Conservation (phyloP, 148 eudicot species). For the Chenopodium berlandieri region DNA sequence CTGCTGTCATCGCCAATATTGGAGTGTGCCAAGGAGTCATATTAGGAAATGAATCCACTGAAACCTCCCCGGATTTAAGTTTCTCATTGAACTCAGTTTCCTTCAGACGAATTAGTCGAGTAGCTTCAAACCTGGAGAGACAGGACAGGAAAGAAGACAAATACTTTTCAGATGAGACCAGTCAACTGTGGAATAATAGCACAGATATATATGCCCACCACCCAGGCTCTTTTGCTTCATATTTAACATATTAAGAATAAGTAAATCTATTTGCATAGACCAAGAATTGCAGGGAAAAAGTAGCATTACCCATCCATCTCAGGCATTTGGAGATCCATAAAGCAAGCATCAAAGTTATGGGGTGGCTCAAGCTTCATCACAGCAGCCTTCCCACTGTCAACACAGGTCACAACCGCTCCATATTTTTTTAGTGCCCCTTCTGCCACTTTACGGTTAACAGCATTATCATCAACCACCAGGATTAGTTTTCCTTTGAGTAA, state of each 20-base stretch:
- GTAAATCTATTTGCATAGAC: background rate
- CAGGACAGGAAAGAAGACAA: background rate
- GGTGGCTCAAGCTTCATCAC: constrained; percentile 49
- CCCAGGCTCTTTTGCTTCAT: background rate
- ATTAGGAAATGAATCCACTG: constrained; percentile 25
- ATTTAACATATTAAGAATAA: background rate
- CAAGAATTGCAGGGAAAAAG: background rate
- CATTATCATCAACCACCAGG: constrained; percentile 77
- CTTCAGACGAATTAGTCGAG: constrained; percentile 46
- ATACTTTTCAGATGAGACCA: background rate
- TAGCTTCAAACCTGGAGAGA: constrained; percentile 72
- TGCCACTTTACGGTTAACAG: constrained; percentile 68
- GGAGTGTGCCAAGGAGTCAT: constrained; percentile 67
- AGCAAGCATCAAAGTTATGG: constrained; percentile 66
- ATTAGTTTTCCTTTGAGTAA: constrained; percentile 54
- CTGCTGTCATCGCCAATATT: constrained; percentile 93
- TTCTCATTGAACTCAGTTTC: constrained; percentile 49
- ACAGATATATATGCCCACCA: background rate
- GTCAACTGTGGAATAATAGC: background rate
- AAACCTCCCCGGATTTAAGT: constrained; percentile 44
- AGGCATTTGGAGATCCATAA: constrained; percentile 88
- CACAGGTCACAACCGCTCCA: constrained; percentile 63
- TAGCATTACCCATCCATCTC: constrained; percentile 71
- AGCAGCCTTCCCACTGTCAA: constrained; percentile 54
- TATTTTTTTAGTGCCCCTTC: constrained; percentile 73